A percentile compares a stretch with the other conserved stretches of the same genome.
Conservation (phyloP, 2,329 filamentous ascomycete genomes). For the Claviceps sp. region DNA sequence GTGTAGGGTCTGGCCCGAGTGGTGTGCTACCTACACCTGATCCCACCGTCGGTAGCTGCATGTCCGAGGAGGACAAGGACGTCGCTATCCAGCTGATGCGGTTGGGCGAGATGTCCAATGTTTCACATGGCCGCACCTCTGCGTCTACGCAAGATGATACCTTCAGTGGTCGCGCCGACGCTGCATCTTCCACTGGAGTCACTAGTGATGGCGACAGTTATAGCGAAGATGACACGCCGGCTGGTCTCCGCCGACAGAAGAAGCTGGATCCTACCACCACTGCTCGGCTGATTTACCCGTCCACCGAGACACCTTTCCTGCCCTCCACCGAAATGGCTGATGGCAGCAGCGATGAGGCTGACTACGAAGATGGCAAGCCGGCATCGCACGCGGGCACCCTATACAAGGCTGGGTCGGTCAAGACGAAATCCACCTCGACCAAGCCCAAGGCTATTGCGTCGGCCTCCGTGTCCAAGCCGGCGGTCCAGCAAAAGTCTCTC, state of each 20-base stretch:
- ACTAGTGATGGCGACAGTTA: constrained; percentile 67
- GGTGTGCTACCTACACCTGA: constrained; percentile 77
- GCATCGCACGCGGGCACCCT: constrained; percentile 18
- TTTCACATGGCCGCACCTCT: constrained; percentile 84
- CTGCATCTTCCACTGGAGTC: constrained; percentile 70
- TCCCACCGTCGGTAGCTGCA: constrained; percentile 91
- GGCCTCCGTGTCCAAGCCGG: constrained; percentile 18
- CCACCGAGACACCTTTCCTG: constrained; percentile 39
- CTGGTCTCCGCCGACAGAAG: constrained; percentile 41
- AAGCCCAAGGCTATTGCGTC: constrained; percentile 26
- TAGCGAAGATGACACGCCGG: constrained; percentile 47
- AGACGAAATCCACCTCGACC: constrained; percentile 21
- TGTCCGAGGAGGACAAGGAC: constrained; percentile 88
- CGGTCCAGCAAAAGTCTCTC: constrained; percentile 23
- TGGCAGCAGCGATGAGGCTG: constrained; percentile 22
- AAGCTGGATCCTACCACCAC: constrained; percentile 29
- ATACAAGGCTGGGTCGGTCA: constrained; percentile 26
- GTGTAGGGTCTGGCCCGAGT: constrained; percentile 23
- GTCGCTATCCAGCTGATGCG: constrained; percentile 95
- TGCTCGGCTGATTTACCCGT: constrained; percentile 35
- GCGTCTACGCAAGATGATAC: constrained; percentile 89
- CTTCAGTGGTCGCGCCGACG: constrained; percentile 79
- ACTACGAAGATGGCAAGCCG: constrained; percentile 16
- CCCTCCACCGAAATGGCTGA: constrained; percentile 35
- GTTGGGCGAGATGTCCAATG: constrained; percentile 83